These are phyloP conservation scores for Huntiella omanensis DNA, from an alignment of 2,329 filamentous ascomycete genomes.

Conservation along the genomic window DNA sequence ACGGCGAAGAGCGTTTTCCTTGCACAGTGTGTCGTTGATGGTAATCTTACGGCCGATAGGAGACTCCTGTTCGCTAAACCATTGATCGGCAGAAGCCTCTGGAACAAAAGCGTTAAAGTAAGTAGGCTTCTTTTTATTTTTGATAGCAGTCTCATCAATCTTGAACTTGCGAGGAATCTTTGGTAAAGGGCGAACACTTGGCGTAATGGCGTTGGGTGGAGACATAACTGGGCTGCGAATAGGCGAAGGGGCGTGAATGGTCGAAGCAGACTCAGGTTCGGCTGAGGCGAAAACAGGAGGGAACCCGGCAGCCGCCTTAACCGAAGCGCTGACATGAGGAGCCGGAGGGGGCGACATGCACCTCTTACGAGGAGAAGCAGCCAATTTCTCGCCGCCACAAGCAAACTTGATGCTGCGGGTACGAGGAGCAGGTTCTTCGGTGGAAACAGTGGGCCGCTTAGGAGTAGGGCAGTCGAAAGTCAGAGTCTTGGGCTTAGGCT, in stretches of 20 bases:
- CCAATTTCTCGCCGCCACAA: constrained; percentile 23
- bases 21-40: constrained; percentile 71
- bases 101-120: constrained; percentile 87
- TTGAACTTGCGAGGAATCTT: constrained; percentile 10
- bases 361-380: constrained; percentile 4
- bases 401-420: constrained; percentile 59
- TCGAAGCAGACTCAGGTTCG: constrained; percentile 9
- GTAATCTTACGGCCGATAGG: constrained; percentile 55
- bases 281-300: background rate
- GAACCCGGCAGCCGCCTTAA: background rate
- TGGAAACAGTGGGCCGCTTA: background rate
- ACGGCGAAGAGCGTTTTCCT: constrained; percentile 74
- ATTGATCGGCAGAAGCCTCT: constrained; percentile 67
- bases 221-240: constrained; percentile 5
- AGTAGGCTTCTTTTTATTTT: constrained; percentile 28
- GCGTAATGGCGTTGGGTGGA: constrained; percentile 4
- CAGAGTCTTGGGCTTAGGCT: background rate
- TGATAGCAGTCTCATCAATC: constrained; percentile 8
- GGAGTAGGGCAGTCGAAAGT: constrained; percentile 5
- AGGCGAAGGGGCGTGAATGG: constrained; percentile 3
- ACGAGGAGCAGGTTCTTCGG: constrained; percentile 18
- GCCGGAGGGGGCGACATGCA: constrained; percentile 6
- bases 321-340: constrained; percentile 1
- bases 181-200: constrained; percentile 3
- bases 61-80: constrained; percentile 54